phyloP scores from a whole-genome alignment of 805 yeast genomes.

The Tetrapisispora phaffii region DNA sequence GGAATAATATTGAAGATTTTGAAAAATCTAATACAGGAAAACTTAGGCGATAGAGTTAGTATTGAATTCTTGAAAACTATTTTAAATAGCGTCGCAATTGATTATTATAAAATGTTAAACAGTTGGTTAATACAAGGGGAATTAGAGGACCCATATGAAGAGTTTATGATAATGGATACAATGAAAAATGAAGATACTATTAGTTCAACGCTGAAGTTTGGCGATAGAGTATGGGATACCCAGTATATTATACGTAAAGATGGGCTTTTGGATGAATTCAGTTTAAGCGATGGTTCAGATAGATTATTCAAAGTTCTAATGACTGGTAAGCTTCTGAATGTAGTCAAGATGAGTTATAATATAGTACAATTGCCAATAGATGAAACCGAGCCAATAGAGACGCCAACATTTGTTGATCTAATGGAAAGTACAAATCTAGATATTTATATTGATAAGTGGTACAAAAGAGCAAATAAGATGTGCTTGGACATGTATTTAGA shows the following conservation, averaged over 20 bases:
- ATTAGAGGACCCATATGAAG: conserved; percentile 70
- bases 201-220: conserved; percentile 19
- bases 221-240: conserved; percentile 64
- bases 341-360: conserved; percentile 32
- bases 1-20: conserved; percentile 60
- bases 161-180: conserved; percentile 57
- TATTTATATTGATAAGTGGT: conserved; percentile 50
- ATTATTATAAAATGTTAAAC: conserved; percentile 60
- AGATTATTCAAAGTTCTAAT: conserved; percentile 46
- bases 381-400: conserved; percentile 19
- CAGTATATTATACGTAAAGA: conserved; percentile 66
- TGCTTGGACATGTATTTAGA: conserved; percentile 47
- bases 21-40: conserved; percentile 44
- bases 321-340: conserved; percentile 79
- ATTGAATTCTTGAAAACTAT: conserved; percentile 40
- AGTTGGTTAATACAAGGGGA: conserved; percentile 72
- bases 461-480: conserved; percentile 53
- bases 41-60: conserved; percentile 57
- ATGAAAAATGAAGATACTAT: conserved; percentile 11
- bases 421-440: conserved; percentile 36
- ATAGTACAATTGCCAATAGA: conserved; percentile 13
- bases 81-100: conserved; percentile 47
- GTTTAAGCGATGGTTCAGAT: conserved; percentile 33
- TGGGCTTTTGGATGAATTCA: conserved; percentile 62
- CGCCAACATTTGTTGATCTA: conserved; percentile 10